Evolutionary conservation across 306 rosid species (phyloP), one percentile per base, ranked within the genome.

Genomic region (Rosa persica): DNA sequence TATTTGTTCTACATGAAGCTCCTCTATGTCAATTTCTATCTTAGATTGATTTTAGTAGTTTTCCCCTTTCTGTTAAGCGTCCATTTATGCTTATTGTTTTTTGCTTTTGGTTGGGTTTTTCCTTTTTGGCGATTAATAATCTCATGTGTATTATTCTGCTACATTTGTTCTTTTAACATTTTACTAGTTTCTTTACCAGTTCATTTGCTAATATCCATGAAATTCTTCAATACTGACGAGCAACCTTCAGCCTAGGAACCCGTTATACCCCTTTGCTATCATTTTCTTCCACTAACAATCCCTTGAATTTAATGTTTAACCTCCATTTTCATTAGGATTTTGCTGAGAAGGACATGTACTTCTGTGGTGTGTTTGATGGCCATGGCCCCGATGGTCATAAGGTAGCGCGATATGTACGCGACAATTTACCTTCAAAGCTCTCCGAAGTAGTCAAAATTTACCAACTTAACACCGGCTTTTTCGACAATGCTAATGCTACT

Each of bases 321-420:
- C 19, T 22, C 0, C 3, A 58, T 6, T 52, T 55, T 58, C 47
- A 30, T 48, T 78, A 96, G 99, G 91, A 88, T 81, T 93, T 80
- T 48, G 61, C 83, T 5, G 93, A 89, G 73, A 74, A 87, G 67
- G 94, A 81, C 43, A 75, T 82, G 91, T 47, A 81, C 47, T 87
- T 93, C 55, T 96, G 98, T 44, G 99, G 98, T 38, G 96, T 96
- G 81, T 96, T 96, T 71, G 99, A 96, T 81, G 99, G 99, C 47
- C 99, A 96, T 77, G 98, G 99, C 76, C 97, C 98, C 48, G 70
- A 75, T 46, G 99, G 99, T 15, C 99, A 96, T 85, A 87, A 76
- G 68, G 84, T 93, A 25, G 84, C 98, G 6, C 91, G 87, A 48
- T 84, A 82, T 47, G 82, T 90, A 40, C 90, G 98, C 7, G 89